phyloP scores from a whole-genome alignment of 225 moss, liverwort and hornwort species.

The Marchantia paleacea region DNA sequence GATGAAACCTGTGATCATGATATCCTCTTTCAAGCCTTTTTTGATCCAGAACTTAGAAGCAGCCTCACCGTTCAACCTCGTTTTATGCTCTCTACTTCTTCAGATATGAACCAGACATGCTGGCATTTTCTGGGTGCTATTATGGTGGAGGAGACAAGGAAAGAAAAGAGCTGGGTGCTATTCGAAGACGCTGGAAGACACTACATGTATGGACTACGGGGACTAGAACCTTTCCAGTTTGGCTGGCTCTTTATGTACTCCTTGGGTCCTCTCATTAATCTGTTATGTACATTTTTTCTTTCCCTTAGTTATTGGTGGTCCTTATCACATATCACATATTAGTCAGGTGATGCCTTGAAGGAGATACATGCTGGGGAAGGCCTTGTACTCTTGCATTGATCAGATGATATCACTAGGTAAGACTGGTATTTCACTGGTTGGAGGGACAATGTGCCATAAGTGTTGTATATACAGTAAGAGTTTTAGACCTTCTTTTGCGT shows the following conservation, averaged over 20 bases:
- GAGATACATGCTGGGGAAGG: no score
- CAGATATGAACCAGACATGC: conserved; percentile 98
- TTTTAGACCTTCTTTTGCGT: no score
- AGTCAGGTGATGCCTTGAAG: no score
- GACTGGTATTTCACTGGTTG: no score
- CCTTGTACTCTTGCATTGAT: no score
- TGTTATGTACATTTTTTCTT: not conserved
- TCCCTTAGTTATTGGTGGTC: no score
- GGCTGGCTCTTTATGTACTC: not conserved
- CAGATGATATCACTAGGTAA: no score
- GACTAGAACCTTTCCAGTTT: not conserved
- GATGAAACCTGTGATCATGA: not conserved
- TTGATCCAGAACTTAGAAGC: not conserved
- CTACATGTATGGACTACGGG: conserved; percentile 42
- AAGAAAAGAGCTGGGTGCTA: conserved; percentile 58
- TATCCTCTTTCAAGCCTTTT: not conserved
- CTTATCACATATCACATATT: no score
- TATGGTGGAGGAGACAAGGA: conserved; percentile 93
- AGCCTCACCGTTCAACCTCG: not conserved
- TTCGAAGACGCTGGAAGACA: conserved; percentile 91
- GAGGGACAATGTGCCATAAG: no score
- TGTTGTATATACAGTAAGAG: no score
- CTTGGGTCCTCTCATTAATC: not conserved
- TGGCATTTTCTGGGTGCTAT: conserved; percentile 94
- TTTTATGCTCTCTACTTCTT: conserved; percentile 4